These are phyloP conservation scores for Phoma herbarum DNA, from an alignment of 2,329 filamentous ascomycete genomes.

Conservation along the genomic window DNA sequence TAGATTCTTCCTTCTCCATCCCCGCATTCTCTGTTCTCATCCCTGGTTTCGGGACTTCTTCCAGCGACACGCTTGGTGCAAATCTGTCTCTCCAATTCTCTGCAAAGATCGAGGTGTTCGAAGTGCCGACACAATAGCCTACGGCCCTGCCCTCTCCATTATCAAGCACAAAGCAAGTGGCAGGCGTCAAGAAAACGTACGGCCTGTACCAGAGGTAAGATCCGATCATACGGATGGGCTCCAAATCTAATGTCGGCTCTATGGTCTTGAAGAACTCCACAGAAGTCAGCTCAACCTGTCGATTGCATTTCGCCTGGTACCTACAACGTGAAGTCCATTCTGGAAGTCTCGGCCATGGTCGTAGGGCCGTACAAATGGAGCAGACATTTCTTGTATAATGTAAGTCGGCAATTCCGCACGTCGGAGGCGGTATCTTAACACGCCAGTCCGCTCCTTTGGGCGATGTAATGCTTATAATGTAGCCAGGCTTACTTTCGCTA, in stretches of 20 bases:
- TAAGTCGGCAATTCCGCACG: too few species aligned
- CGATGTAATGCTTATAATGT: too few species aligned
- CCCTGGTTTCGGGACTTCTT: constrained; percentile 27
- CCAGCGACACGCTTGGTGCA: constrained; percentile 33
- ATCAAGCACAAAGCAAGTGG: constrained; percentile 50
- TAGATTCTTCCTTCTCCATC: constrained; percentile 34
- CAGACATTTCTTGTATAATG: too few species aligned
- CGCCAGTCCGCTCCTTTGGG: too few species aligned
- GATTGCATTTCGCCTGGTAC: not conserved
- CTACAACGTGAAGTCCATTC: constrained; percentile 30
- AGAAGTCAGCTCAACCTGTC: not conserved
- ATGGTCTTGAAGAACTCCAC: constrained; percentile 41
- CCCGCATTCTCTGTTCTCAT: constrained; percentile 11
- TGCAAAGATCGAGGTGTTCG: constrained; percentile 39
- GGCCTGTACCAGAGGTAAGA: constrained; percentile 46
- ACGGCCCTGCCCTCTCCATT: constrained; percentile 43
- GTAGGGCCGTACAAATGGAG: constrained; percentile 31
- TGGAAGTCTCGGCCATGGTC: constrained; percentile 29
- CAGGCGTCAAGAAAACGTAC: constrained; percentile 42
- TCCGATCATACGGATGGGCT: constrained; percentile 43
- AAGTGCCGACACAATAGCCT: constrained; percentile 51
- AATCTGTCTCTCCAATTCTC: constrained; percentile 41
- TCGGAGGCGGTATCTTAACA: too few species aligned
- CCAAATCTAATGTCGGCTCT: constrained; percentile 30
- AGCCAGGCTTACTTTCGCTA: too few species aligned